Conservation (phyloP, 805 yeast species). For the Candida montana region DNA sequence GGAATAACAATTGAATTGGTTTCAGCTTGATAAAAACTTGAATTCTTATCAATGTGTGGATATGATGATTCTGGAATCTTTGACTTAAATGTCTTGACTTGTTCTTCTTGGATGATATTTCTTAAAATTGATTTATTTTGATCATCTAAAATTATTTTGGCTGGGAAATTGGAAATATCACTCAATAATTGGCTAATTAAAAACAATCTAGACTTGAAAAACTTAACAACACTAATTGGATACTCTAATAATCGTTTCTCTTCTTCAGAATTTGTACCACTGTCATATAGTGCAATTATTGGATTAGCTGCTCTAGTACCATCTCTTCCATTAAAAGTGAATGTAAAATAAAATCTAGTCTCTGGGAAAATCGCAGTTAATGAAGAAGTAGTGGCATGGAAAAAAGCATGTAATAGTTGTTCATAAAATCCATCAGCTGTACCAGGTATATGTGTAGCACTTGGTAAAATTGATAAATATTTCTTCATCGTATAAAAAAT, state of each 20-base stretch:
- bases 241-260: constrained; percentile 20
- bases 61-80: constrained; percentile 18
- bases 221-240: constrained; percentile 25
- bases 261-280: constrained; percentile 6
- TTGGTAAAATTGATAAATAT: constrained; percentile 19
- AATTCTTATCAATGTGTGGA: constrained; percentile 21
- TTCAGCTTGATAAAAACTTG: constrained; percentile 18
- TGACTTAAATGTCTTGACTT: constrained; percentile 22
- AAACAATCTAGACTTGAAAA: constrained; percentile 25
- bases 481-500: constrained; percentile 23
- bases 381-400: constrained; percentile 29
- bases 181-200: constrained; percentile 18
- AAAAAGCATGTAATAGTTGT: constrained; percentile 27
- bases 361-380: constrained; percentile 33
- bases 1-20: constrained; percentile 25
- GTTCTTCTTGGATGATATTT: constrained; percentile 24
- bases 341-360: constrained; percentile 29
- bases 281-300: constrained; percentile 7
- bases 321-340: constrained; percentile 32
- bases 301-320: constrained; percentile 25
- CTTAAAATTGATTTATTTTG: constrained; percentile 20
- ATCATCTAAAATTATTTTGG: constrained; percentile 24
- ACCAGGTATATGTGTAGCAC: constrained; percentile 9
- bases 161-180: constrained; percentile 23
- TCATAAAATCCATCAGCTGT: constrained; percentile 11